These are phyloP conservation scores for Cutaneotrichosporon cavernicola DNA, from an alignment of 1,284 basidiomycete species.

Conservation along the genomic window DNA sequence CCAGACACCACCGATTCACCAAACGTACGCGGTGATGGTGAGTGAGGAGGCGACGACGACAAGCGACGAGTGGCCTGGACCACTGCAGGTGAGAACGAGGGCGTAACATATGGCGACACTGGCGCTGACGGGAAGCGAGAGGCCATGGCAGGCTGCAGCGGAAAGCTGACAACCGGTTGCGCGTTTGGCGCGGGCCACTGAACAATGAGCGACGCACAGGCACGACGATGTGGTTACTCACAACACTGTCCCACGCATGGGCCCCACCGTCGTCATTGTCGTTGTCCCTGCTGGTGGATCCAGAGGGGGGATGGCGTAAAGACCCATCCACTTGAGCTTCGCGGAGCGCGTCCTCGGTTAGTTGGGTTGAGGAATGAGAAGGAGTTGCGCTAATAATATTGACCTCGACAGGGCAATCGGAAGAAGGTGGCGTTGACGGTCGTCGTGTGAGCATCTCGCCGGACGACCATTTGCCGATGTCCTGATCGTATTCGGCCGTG, in stretches of 20 bases:
- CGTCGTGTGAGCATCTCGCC: not conserved
- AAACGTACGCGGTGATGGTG: conserved; percentile 4
- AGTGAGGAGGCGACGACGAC: conserved; percentile 15
- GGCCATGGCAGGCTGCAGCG: conserved; percentile 19
- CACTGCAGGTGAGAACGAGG: conserved; percentile 43
- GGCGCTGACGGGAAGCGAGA: conserved; percentile 43
- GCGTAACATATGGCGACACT: conserved; percentile 46
- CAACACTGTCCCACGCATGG: conserved; percentile 51
- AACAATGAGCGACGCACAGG: not conserved
- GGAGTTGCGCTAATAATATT: conserved; percentile 3
- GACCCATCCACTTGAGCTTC: not conserved
- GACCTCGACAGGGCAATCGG: conserved; percentile 3
- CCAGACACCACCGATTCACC: not conserved
- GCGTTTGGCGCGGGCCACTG: conserved; percentile 45
- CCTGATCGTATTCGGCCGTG: not conserved
- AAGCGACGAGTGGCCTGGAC: conserved; percentile 21
- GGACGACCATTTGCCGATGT: not conserved
- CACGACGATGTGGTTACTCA: conserved; percentile 28
- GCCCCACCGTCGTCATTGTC: conserved; percentile 12
- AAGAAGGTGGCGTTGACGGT: not conserved
- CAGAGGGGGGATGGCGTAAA: not conserved
- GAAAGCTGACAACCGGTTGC: conserved; percentile 17
- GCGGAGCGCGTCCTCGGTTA: not conserved
- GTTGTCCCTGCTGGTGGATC: not conserved
- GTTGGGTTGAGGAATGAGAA: not conserved